Percentiles rank a stretch among this genome's conserved stretches.
Conservation (phyloP, 495 filamentous ascomycete species). For the Cercophora samala region DNA sequence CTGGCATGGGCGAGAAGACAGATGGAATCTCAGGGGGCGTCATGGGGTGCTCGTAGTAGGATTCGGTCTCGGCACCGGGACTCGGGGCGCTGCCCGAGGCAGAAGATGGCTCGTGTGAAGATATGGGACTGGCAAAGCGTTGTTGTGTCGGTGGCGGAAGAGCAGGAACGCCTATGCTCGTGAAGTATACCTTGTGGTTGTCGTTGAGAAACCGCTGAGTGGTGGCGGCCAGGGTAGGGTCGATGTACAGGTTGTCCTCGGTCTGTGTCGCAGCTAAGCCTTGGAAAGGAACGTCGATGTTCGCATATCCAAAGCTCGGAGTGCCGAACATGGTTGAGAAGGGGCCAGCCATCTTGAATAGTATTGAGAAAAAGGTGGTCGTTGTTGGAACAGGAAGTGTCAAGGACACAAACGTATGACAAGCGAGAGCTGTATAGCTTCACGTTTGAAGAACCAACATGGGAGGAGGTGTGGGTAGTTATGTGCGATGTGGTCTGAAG, state of each 20-base stretch:
- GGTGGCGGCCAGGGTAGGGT: slow-evolving; percentile 22
- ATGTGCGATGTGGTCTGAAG: slow-evolving; percentile 1
- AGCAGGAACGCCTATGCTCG: slow-evolving; percentile 20
- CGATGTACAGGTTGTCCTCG: slow-evolving; percentile 19
- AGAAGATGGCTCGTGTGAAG: slow-evolving; percentile 34
- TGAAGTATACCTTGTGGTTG: slow-evolving; percentile 25
- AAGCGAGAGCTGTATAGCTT: slow-evolving; percentile 10
- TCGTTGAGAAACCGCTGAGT: slow-evolving; percentile 34
- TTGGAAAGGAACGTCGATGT: slow-evolving; percentile 14
- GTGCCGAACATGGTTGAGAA: not conserved
- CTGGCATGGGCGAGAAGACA: slow-evolving; percentile 14
- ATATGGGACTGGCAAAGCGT: slow-evolving; percentile 35
- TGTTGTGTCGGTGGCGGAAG: slow-evolving; percentile 26
- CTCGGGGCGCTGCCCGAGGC: slow-evolving; percentile 38
- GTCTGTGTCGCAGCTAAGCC: slow-evolving; percentile 2
- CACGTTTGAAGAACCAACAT: not conserved
- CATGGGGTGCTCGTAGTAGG: slow-evolving; percentile 33
- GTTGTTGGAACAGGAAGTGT: not conserved
- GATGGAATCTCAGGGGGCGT: slow-evolving; percentile 37
- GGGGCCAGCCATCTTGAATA: not conserved
- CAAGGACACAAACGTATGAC: not conserved
- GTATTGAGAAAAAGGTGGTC: not conserved
- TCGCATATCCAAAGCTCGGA: slow-evolving; percentile 5
- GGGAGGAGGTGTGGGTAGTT: not conserved
- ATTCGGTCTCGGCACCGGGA: slow-evolving; percentile 38